These are phyloP conservation scores for Theobroma cacao DNA, from an alignment of 345 rosid species.

Conservation along the genomic window DNA sequence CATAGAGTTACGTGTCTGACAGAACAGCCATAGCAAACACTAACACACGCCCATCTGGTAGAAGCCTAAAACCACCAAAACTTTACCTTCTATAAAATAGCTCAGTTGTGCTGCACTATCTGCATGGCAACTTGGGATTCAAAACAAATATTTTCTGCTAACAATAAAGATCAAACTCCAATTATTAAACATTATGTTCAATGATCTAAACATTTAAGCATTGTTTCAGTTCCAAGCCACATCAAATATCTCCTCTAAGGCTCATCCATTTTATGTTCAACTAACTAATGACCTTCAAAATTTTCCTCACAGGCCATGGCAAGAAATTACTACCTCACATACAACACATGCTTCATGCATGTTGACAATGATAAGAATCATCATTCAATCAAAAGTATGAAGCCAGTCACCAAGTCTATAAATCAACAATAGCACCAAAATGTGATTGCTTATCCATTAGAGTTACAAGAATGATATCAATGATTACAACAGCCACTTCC, in stretches of 20 bases:
- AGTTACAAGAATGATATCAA: not conserved
- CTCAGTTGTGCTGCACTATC: not conserved
- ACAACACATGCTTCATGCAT: not conserved
- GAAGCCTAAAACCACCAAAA: not conserved
- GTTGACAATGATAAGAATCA: not conserved
- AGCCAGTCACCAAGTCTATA: not conserved
- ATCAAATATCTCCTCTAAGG: not conserved
- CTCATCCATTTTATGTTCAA: not conserved
- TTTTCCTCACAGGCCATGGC: not conserved
- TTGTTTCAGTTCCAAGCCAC: not conserved
- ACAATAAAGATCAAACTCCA: not conserved
- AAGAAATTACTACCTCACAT: not conserved
- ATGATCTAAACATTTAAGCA: not conserved
- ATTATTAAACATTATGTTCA: not conserved
- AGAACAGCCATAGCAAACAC: not conserved
- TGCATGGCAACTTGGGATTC: not conserved
- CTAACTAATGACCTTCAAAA: not conserved
- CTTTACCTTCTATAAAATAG: not conserved
- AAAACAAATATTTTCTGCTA: not conserved
- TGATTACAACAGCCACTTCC: not conserved
- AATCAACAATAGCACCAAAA: not conserved
- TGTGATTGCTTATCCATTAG: not conserved
- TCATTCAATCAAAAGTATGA: not conserved
- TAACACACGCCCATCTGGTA: not conserved
- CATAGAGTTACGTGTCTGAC: not conserved